Evolutionary conservation across 345 rosid genomes (phyloP).

Genomic region (Lumnitzera littorea): DNA sequence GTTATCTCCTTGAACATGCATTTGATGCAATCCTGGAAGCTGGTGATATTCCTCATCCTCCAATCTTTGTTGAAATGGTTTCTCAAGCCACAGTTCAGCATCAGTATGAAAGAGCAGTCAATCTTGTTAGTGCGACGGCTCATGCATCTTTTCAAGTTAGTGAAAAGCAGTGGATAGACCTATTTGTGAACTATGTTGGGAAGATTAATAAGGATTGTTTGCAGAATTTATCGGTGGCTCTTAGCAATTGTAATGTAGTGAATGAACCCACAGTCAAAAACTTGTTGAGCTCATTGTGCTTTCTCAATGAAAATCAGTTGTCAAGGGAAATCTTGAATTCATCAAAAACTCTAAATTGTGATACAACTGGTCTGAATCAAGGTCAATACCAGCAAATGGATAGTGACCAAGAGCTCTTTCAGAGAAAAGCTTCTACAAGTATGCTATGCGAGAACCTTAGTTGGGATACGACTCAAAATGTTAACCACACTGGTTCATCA

Average conservation of each 20-base stretch:
- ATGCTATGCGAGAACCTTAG: too few species aligned
- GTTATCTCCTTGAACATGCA: conserved; percentile 76
- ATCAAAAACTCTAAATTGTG: background rate
- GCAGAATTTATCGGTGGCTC: conserved; percentile 37
- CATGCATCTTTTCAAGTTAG: conserved; percentile 73
- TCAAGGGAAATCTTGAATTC: background rate
- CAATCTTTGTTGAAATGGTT: conserved; percentile 63
- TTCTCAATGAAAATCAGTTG: conserved; percentile 13
- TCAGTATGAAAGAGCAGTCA: conserved; percentile 52
- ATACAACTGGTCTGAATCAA: too few species aligned
- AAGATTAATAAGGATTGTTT: conserved; percentile 32
- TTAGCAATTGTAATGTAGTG: conserved; percentile 33
- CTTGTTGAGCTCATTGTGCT: conserved; percentile 48
- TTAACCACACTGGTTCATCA: background rate
- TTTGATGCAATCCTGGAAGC: conserved; percentile 67
- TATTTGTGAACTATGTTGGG: conserved; percentile 36
- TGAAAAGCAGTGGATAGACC: conserved; percentile 64
- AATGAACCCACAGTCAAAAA: conserved; percentile 53
- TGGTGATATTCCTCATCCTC: conserved; percentile 70
- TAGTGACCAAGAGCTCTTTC: background rate
- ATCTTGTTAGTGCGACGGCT: conserved; percentile 50
- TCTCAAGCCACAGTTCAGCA: conserved; percentile 46
- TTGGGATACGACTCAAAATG: too few species aligned
- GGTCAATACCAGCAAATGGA: background rate
- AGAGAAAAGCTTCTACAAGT: background rate